Conservation (phyloP, 768 basidiomycete species). For the Gymnopilus junonius region DNA sequence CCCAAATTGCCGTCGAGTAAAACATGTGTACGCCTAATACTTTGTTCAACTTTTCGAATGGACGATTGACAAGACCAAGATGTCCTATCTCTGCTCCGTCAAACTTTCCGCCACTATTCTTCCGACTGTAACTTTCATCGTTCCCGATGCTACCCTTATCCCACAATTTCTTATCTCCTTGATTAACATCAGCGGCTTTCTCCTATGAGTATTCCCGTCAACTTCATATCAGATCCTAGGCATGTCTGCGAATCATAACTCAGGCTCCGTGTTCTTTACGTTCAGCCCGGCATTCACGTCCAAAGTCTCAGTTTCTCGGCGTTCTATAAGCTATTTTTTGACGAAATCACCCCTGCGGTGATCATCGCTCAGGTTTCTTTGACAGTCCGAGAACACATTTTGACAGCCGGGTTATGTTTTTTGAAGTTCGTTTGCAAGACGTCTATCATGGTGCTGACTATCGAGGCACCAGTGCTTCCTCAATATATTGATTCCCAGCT, state of each 20-base stretch:
- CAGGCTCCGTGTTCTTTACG: constrained; percentile 22
- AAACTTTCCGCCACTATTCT: constrained; percentile 17
- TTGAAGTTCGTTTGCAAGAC: not conserved
- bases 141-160: constrained; percentile 13
- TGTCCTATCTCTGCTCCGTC: constrained; percentile 6
- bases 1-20: not conserved
- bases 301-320: constrained; percentile 16
- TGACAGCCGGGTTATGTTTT: not conserved
- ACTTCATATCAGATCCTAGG: constrained; percentile 10
- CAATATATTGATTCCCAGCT: not conserved
- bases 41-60: constrained; percentile 8
- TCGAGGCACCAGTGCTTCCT: not conserved
- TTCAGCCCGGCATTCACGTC: constrained; percentile 18
- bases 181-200: constrained; percentile 7
- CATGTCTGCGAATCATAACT: constrained; percentile 19
- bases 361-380: not conserved
- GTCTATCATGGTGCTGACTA: not conserved
- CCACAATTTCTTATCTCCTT: constrained; percentile 1
- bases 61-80: not conserved
- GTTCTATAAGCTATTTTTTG: constrained; percentile 2
- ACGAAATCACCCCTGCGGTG: not conserved
- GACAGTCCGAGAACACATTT: not conserved
- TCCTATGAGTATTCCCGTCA: constrained; percentile 22
- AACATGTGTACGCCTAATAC: constrained; percentile 4
- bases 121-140: constrained; percentile 19